Evolutionary conservation across 257 asterid species (phyloP).

Genomic region (Solanum etuberosum): DNA sequence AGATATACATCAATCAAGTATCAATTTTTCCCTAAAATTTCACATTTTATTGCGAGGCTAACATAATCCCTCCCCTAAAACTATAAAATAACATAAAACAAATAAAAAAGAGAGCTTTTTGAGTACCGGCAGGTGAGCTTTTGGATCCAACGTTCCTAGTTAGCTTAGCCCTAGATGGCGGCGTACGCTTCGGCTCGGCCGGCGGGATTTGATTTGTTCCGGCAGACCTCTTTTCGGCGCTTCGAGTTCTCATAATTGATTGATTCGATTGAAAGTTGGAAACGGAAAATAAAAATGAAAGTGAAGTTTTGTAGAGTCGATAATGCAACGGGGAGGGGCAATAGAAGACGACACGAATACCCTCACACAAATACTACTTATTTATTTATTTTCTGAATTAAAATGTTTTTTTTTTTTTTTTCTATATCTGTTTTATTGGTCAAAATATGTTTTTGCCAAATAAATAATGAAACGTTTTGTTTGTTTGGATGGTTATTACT

Average conservation of each 20-base stretch:
- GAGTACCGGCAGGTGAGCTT: constrained; percentile 16
- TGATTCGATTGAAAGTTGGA: not conserved
- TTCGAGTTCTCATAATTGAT: constrained; percentile 38
- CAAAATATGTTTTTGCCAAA: not conserved
- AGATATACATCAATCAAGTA: not conserved
- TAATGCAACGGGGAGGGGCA: not conserved
- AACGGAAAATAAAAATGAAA: not conserved
- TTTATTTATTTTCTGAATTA: too few species aligned
- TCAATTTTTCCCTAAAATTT: not conserved
- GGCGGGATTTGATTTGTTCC: constrained; percentile 7
- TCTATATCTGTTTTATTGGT: not conserved
- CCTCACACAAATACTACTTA: not conserved
- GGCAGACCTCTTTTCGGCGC: constrained; percentile 17
- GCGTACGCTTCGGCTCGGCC: constrained; percentile 18
- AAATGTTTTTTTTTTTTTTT: not conserved
- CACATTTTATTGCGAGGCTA: not conserved
- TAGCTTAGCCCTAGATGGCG: constrained; percentile 18
- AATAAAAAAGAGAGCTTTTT: not conserved
- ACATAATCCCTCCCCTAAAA: not conserved
- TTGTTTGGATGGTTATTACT: not conserved
- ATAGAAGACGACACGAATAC: not conserved
- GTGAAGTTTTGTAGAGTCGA: not conserved
- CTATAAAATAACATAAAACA: not conserved
- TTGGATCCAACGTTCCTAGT: constrained; percentile 3
- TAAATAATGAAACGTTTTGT: too few species aligned